These are phyloP conservation scores for Monosporozyma servazzii DNA, from an alignment of 805 yeast species.

Conservation along the genomic window DNA sequence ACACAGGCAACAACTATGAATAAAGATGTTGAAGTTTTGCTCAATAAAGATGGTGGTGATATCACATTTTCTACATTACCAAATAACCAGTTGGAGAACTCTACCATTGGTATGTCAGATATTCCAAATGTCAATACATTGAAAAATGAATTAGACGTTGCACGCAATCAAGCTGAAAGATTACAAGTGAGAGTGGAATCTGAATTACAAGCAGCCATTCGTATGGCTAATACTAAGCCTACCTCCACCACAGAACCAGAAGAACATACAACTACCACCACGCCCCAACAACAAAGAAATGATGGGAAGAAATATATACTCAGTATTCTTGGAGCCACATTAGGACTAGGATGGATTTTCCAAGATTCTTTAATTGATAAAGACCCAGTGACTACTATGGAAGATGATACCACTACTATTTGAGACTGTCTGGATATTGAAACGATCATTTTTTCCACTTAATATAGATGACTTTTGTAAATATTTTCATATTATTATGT, in stretches of 20 bases:
- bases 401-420: neutral
- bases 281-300: neutral
- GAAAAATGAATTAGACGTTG: neutral
- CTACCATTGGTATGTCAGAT: neutral
- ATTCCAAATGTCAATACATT: neutral
- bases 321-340: neutral
- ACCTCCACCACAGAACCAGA: neutral
- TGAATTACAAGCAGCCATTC: neutral
- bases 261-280: neutral
- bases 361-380: neutral
- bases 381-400: neutral
- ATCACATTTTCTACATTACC: neutral
- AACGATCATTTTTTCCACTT: no score
- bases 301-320: neutral
- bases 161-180: neutral
- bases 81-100: neutral
- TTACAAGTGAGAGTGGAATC: neutral
- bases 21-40: neutral
- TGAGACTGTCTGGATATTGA: neutral
- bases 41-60: neutral
- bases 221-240: neutral
- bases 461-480: neutral
- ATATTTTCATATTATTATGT: neutral
- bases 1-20: neutral
- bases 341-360: constrained; percentile 2